Percentiles rank a stretch among this genome's conserved stretches.
Conservation (phyloP, 2,329 filamentous ascomycete species). For the Gyromitra esculenta region DNA sequence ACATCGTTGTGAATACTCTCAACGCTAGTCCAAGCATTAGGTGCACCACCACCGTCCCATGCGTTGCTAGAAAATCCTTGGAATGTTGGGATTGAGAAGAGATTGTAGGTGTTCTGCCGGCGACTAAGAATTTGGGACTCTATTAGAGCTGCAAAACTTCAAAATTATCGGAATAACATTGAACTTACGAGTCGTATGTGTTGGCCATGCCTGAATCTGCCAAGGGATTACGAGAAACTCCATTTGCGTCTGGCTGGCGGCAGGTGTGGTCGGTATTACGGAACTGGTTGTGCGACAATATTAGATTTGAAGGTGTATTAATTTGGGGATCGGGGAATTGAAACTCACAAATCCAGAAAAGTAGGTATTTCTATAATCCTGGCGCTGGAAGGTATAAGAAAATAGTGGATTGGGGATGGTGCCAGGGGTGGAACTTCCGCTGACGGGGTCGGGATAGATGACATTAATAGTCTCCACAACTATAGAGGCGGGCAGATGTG, state of each 20-base stretch:
- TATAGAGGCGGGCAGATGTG: conserved; percentile 47
- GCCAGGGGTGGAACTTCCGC: conserved; percentile 14
- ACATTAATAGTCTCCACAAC: conserved; percentile 44
- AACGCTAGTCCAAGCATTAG: conserved; percentile 48
- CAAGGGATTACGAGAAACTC: conserved; percentile 33
- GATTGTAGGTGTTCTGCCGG: conserved; percentile 55
- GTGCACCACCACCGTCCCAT: conserved; percentile 31
- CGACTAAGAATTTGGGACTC: conserved; percentile 43
- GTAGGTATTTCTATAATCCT: conserved; percentile 28
- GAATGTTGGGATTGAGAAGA: conserved; percentile 52
- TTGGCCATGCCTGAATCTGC: conserved; percentile 53
- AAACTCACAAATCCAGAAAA: conserved; percentile 36
- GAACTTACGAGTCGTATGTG: conserved; percentile 49
- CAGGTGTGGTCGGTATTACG: conserved; percentile 32
- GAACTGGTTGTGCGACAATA: conserved; percentile 41
- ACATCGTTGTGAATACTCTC: conserved; percentile 58
- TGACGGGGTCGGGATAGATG: conserved; percentile 33
- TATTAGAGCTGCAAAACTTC: conserved; percentile 10
- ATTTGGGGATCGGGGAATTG: conserved; percentile 29
- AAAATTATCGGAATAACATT: neutral
- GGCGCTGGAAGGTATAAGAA: conserved; percentile 45
- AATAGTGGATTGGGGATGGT: conserved; percentile 44
- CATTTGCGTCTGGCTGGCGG: conserved; percentile 44
- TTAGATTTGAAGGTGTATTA: conserved; percentile 9
- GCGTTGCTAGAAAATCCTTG: conserved; percentile 52